These are phyloP conservation scores for Phanerodontia chrysosporium DNA, from an alignment of 768 basidiomycete species.

Conservation along the genomic window DNA sequence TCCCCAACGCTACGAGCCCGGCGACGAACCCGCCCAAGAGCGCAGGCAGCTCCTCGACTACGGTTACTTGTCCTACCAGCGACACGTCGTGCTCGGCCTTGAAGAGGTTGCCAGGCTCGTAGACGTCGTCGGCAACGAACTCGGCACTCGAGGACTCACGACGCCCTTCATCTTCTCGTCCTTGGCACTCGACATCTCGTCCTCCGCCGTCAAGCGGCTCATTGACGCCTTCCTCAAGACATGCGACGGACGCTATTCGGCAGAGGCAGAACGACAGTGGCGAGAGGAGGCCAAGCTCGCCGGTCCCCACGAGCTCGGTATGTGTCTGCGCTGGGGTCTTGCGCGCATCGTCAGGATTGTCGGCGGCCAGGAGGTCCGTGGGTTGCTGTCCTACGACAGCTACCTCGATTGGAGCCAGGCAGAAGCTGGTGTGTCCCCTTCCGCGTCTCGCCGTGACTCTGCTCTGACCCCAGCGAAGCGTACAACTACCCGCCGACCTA, in stretches of 20 bases:
- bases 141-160: constrained; percentile 67
- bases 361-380: constrained; percentile 70
- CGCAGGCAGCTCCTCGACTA: constrained; percentile 43
- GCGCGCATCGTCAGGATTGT: constrained; percentile 71
- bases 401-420: constrained; percentile 79
- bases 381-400: constrained; percentile 79
- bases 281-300: constrained; percentile 82
- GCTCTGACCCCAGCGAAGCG: constrained; percentile 33
- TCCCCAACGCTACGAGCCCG: constrained; percentile 23
- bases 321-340: constrained; percentile 91
- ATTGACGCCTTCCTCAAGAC: constrained; percentile 78
- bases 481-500: constrained; percentile 66
- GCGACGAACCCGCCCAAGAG: constrained; percentile 16
- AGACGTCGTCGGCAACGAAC: constrained; percentile 64
- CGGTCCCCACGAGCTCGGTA: constrained; percentile 82
- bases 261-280: constrained; percentile 52
- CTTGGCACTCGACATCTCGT: constrained; percentile 80
- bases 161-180: constrained; percentile 91
- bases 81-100: constrained; percentile 73
- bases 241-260: constrained; percentile 33
- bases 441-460: constrained; percentile 4
- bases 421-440: constrained; percentile 64
- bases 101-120: constrained; percentile 70
- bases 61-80: constrained; percentile 69
- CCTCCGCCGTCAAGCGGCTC: constrained; percentile 69